A percentile compares a stretch with the other conserved stretches of the same genome.
phyloP scores from a whole-genome alignment of 176 grass and related monocot species.

The Calamus simplicifolius region DNA sequence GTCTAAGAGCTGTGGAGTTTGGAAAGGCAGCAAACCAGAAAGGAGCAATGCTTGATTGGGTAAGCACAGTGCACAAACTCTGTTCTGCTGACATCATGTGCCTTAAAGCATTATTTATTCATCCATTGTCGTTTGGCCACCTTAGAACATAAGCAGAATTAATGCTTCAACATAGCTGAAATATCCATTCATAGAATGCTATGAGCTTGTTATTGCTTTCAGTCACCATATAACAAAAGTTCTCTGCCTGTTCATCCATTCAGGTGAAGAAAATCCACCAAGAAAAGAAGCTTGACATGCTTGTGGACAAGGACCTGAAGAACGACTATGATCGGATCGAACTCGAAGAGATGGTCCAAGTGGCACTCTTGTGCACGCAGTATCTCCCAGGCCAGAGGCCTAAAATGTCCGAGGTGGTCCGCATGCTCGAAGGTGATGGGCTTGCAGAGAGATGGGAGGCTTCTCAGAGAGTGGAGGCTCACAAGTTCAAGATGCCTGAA shows the following conservation, averaged over 20 bases:
- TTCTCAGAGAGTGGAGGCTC: slow-evolving; percentile 23
- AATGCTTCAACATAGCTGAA: too few relatives aligned
- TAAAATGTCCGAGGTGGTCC: slow-evolving; percentile 70
- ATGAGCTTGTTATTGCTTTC: too few relatives aligned
- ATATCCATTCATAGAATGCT: too few relatives aligned
- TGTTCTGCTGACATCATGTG: too few relatives aligned
- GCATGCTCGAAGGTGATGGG: slow-evolving; percentile 85
- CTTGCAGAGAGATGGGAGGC: slow-evolving; percentile 81
- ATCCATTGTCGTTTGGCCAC: too few relatives aligned
- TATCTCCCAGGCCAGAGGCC: slow-evolving; percentile 64
- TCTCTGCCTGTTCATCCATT: not conserved
- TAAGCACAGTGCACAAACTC: too few relatives aligned
- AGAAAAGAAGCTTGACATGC: slow-evolving; percentile 67
- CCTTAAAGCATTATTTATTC: too few relatives aligned
- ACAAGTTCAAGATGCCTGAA: slow-evolving; percentile 52
- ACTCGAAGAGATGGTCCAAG: slow-evolving; percentile 79
- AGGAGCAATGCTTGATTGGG: too few relatives aligned
- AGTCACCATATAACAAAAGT: too few relatives aligned
- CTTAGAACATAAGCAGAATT: too few relatives aligned
- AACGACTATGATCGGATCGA: slow-evolving; percentile 61
- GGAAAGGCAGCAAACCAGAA: not conserved
- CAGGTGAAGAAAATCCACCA: slow-evolving; percentile 86
- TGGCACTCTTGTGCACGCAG: slow-evolving; percentile 73
- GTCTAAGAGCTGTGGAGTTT: slow-evolving; percentile 2
- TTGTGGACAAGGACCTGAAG: slow-evolving; percentile 59